phyloP scores from a whole-genome alignment of 176 grass and related monocot genomes.

The Triticum turgidum region DNA sequence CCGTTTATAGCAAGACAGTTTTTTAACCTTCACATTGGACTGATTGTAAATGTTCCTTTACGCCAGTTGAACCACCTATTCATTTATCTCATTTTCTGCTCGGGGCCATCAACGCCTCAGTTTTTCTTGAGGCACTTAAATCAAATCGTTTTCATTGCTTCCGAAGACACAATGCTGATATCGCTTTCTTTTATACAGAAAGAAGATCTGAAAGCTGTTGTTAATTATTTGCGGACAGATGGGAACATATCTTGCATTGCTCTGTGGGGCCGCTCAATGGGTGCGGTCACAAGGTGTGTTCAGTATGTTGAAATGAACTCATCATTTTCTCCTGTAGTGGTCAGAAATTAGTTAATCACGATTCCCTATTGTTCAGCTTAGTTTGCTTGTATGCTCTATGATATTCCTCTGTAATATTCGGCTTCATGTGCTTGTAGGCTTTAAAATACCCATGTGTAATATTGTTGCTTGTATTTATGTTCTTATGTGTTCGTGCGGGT shows the following conservation, averaged over 20 bases:
- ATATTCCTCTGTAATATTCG: not conserved
- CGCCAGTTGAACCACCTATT: not conserved
- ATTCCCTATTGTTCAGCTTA: not conserved
- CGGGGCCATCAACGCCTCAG: not conserved
- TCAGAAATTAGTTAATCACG: constrained; percentile 1
- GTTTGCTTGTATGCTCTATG: not conserved
- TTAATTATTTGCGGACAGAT: constrained; percentile 80
- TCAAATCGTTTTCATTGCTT: constrained; percentile 10
- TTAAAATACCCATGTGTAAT: not conserved
- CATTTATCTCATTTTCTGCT: constrained; percentile 29
- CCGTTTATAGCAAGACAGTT: not conserved
- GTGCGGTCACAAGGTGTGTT: constrained; percentile 87
- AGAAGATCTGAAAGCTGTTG: constrained; percentile 94
- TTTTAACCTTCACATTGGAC: not conserved
- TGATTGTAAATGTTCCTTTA: constrained; percentile 1
- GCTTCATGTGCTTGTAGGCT: not conserved
- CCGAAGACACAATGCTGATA: constrained; percentile 25
- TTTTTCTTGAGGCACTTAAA: not conserved
- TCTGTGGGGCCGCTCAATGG: constrained; percentile 99
- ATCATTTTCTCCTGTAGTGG: not conserved
- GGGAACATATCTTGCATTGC: constrained; percentile 88
- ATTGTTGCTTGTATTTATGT: constrained; percentile 11
- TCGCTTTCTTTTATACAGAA: constrained; percentile 56
- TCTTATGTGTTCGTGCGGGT: not conserved
- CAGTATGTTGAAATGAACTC: constrained; percentile 7